Conservation (phyloP, 495 filamentous ascomycete genomes). For the Xylaria telfairii region DNA sequence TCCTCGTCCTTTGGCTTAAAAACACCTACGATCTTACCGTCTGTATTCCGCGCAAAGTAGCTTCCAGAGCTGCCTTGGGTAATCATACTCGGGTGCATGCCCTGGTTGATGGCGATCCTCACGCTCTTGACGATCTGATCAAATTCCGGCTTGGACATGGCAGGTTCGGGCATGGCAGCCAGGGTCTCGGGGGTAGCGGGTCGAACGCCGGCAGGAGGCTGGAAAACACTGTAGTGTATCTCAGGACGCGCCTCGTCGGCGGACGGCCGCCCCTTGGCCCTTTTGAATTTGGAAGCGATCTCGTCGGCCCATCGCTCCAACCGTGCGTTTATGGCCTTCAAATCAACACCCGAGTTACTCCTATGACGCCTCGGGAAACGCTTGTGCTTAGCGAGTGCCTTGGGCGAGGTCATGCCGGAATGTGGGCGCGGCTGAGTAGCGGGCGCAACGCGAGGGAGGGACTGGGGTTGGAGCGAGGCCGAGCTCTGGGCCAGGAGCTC, state of each 20-base stretch:
- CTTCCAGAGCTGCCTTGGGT: slow-evolving; percentile 95
- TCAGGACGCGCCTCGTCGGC: slow-evolving; percentile 86
- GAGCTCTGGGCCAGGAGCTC: slow-evolving; percentile 61
- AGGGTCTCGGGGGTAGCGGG: slow-evolving; percentile 79
- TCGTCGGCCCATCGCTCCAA: slow-evolving; percentile 97
- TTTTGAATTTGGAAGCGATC: slow-evolving; percentile 97
- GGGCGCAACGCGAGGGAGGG: slow-evolving; percentile 73
- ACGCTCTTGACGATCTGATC: slow-evolving; percentile 92
- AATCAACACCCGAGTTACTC: slow-evolving; percentile 90
- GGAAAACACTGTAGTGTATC: slow-evolving; percentile 97
- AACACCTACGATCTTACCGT: slow-evolving; percentile 94
- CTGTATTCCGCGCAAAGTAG: slow-evolving; percentile 92
- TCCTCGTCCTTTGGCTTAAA: slow-evolving; percentile 99
- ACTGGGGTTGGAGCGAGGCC: slow-evolving; percentile 63
- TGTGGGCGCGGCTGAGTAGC: slow-evolving; percentile 65
- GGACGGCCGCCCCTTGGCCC: slow-evolving; percentile 71
- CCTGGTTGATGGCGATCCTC: slow-evolving; percentile 84
- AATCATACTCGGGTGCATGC: slow-evolving; percentile 93
- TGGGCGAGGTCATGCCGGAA: slow-evolving; percentile 64
- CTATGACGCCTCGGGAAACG: slow-evolving; percentile 63
- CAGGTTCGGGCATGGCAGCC: slow-evolving; percentile 56
- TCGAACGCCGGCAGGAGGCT: slow-evolving; percentile 81
- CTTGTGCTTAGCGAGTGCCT: slow-evolving; percentile 44
- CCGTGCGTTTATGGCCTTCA: slow-evolving; percentile 97
- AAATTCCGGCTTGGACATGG: slow-evolving; percentile 80